These are phyloP conservation scores for Pythium aphanidermatum DNA, from an alignment of 352 stramenopile species.

Conservation along the genomic window DNA sequence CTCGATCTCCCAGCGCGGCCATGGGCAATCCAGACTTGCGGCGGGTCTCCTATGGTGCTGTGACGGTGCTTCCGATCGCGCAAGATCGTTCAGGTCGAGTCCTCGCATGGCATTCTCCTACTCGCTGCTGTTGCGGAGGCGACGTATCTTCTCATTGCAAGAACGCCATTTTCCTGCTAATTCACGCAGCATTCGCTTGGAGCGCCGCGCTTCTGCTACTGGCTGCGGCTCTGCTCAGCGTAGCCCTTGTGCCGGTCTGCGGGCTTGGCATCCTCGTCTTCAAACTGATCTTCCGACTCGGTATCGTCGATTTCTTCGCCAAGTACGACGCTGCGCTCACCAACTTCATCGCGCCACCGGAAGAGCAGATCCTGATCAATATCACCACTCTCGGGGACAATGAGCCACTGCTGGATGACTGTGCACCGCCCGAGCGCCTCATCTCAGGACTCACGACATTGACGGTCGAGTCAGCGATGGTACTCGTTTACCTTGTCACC, in stretches of 20 bases:
- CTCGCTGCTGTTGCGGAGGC: background rate
- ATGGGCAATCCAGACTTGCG: no score
- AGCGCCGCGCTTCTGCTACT: slow-evolving; percentile 5
- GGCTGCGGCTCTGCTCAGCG: background rate
- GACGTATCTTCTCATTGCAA: background rate
- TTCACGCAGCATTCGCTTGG: slow-evolving; percentile 11
- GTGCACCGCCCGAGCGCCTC: slow-evolving; percentile 5
- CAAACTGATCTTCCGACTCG: slow-evolving; percentile 14
- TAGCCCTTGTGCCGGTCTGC: slow-evolving; percentile 15
- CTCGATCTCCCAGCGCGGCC: no score
- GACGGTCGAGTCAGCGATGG: slow-evolving; percentile 8
- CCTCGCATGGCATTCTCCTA: no score
- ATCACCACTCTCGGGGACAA: background rate
- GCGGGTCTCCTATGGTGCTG: slow-evolving; percentile 16
- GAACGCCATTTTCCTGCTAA: slow-evolving; percentile 10
- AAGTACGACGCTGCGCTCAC: slow-evolving; percentile 14
- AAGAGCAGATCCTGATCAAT: slow-evolving; percentile 9
- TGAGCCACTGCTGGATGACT: background rate
- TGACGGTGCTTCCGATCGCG: slow-evolving; percentile 1
- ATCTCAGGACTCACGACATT: slow-evolving; percentile 5
- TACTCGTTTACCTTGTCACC: slow-evolving; percentile 21
- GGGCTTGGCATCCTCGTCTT: slow-evolving; percentile 18
- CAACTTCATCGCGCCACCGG: slow-evolving; percentile 12
- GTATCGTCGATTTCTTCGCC: slow-evolving; percentile 9
- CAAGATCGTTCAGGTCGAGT: no score